These are phyloP conservation scores for Tephrocybe sp. DNA, from an alignment of 768 basidiomycete species.

Conservation along the genomic window DNA sequence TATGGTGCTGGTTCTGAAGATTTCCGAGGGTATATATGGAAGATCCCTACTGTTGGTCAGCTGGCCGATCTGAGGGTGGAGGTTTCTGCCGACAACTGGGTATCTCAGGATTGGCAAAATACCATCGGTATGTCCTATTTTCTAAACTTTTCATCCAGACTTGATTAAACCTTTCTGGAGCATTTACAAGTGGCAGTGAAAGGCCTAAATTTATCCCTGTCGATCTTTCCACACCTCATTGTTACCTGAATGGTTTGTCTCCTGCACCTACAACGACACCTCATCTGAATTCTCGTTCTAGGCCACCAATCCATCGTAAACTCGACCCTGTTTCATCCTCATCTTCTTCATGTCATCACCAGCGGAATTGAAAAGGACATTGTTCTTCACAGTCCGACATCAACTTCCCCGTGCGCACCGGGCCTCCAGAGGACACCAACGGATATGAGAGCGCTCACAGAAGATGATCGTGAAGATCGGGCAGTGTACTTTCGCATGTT, in stretches of 20 bases:
- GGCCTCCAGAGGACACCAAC: slow-evolving; percentile 46
- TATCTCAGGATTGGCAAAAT: slow-evolving; percentile 27
- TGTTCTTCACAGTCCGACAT: slow-evolving; percentile 66
- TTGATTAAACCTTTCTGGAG: slow-evolving; percentile 27
- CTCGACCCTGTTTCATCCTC: slow-evolving; percentile 69
- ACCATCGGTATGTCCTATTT: slow-evolving; percentile 35
- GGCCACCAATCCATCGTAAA: slow-evolving; percentile 83
- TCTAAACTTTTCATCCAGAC: neutral
- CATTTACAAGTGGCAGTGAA: slow-evolving; percentile 41
- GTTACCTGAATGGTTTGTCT: slow-evolving; percentile 52
- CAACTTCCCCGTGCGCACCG: slow-evolving; percentile 49
- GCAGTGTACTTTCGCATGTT: slow-evolving; percentile 37
- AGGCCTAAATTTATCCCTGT: slow-evolving; percentile 55
- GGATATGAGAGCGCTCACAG: slow-evolving; percentile 46
- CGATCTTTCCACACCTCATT: slow-evolving; percentile 63
- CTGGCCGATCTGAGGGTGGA: slow-evolving; percentile 47
- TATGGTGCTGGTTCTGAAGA: slow-evolving; percentile 84
- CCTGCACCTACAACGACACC: neutral
- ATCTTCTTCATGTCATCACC: slow-evolving; percentile 63
- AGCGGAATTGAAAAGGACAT: slow-evolving; percentile 75
- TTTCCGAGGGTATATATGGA: slow-evolving; percentile 80
- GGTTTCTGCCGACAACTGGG: slow-evolving; percentile 49
- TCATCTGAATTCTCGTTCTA: slow-evolving; percentile 19
- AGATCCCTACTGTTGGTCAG: slow-evolving; percentile 51
- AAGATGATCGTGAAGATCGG: slow-evolving; percentile 32